Evolutionary conservation across 805 yeast species (phyloP), one percentile per base, ranked within the genome.

Genomic region (Lachancea dasiensis): DNA sequence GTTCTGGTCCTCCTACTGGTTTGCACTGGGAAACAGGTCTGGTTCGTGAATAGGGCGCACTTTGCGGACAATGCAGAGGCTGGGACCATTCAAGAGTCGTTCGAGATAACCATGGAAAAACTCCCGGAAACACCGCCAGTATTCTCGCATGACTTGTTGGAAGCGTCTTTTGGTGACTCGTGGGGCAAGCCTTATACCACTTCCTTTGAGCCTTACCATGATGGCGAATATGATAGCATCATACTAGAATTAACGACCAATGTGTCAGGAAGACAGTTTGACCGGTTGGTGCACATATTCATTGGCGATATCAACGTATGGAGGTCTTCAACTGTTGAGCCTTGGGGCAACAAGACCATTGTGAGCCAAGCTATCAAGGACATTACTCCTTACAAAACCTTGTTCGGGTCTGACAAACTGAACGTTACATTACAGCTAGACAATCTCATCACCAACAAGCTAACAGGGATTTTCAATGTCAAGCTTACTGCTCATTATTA

Each of bases 321-420:
- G 95, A 73, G 95, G 59, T 78, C 86, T 1, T 80, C 90, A 2
- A 86, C 95, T 2, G 77, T 83, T 11, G 95, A 86, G 59, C 95
- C 95, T 1, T 40, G 42, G 24, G 72, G 72, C 40, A 50, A 70
- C 61, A 54, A 51, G 10, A 48, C 61, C 2, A 70, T 72, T 7
- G 72, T 66, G 46, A 73, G 82, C 18, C 50, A 58, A 4, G 61
- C 70, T 38, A 63, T 70, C 21, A 85, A 82, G 53, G 95, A 86
- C 54, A 70, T 84, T 1, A 69, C 87, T 2, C 55, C 63, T 11
- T 84, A 73, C 52, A 49, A 68, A 6, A 46, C 63, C 0, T 55
- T 85, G 23, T 82, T 86, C 55, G 35, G 47, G 4, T 33, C 36
- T 13, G 47, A 64, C 10, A 64, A 65, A 3, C 49, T 67, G 5